phyloP scores from a whole-genome alignment of 1,284 basidiomycete genomes.

The Cryptococcus floricola region DNA sequence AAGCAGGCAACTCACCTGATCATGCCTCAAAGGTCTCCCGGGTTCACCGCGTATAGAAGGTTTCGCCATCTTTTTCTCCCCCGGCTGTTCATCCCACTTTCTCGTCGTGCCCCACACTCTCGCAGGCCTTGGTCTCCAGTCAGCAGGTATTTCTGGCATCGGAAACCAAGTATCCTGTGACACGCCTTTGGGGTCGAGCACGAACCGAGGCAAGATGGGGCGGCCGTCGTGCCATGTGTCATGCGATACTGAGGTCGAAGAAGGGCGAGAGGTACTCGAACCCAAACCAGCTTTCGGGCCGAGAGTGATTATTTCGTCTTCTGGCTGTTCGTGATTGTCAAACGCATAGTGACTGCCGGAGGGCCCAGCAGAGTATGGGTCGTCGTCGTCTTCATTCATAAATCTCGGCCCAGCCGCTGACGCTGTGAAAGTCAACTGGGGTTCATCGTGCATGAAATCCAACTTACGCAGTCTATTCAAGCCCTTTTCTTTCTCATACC shows the following conservation, averaged over 20 bases:
- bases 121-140: conserved; percentile 79
- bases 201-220: conserved; percentile 70
- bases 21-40: conserved; percentile 36
- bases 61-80: conserved; percentile 48
- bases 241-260: conserved; percentile 5
- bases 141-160: conserved; percentile 69
- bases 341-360: conserved; percentile 57
- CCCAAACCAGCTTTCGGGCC: conserved; percentile 20
- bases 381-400: conserved; percentile 82
- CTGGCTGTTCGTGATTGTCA: conserved; percentile 60
- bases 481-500: conserved; percentile 64
- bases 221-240: conserved; percentile 67
- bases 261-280: background rate
- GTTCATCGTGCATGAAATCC: background rate
- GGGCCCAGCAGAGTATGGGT: conserved; percentile 63
- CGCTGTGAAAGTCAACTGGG: background rate
- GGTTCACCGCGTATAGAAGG: conserved; percentile 29
- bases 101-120: conserved; percentile 64
- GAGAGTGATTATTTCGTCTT: conserved; percentile 57
- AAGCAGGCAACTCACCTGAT: conserved; percentile 38
- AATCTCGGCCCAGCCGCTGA: conserved; percentile 50
- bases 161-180: conserved; percentile 74
- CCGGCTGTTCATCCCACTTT: conserved; percentile 55
- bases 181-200: conserved; percentile 63
- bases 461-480: conserved; percentile 48